A percentile compares a stretch with the other conserved stretches of the same genome.
phyloP scores from a whole-genome alignment of 257 asterid genomes.

The Solanum gandarillasii region DNA sequence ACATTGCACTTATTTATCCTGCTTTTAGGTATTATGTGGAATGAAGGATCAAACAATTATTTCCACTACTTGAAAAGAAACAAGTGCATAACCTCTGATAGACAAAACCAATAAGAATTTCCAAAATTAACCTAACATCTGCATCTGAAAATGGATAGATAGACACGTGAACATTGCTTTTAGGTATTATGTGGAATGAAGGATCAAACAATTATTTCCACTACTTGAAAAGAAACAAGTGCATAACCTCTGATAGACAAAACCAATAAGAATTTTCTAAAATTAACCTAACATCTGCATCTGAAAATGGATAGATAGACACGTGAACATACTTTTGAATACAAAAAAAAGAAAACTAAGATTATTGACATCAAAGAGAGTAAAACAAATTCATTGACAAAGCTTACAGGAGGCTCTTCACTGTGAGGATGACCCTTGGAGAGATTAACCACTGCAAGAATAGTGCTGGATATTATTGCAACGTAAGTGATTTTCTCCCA shows the following conservation, averaged over 20 bases:
- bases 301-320: neutral
- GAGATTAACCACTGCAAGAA: conserved; percentile 35
- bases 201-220: neutral
- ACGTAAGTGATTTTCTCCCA: conserved; percentile 78
- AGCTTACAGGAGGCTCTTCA: conserved; percentile 71
- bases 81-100: neutral
- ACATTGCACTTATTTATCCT: neutral
- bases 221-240: neutral
- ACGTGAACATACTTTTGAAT: neutral
- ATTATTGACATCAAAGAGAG: neutral
- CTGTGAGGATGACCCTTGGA: conserved; percentile 72
- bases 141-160: neutral
- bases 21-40: too few species aligned
- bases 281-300: neutral
- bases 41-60: neutral
- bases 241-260: neutral
- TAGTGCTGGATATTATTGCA: conserved; percentile 37
- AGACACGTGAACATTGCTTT: neutral
- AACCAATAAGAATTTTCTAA: neutral
- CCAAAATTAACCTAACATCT: neutral
- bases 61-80: neutral
- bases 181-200: neutral
- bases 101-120: neutral
- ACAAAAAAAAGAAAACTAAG: neutral
- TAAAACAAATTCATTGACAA: neutral